These are phyloP conservation scores for Thermomyces lanuginosus DNA, from an alignment of 2,329 filamentous ascomycete genomes.

Conservation along the genomic window DNA sequence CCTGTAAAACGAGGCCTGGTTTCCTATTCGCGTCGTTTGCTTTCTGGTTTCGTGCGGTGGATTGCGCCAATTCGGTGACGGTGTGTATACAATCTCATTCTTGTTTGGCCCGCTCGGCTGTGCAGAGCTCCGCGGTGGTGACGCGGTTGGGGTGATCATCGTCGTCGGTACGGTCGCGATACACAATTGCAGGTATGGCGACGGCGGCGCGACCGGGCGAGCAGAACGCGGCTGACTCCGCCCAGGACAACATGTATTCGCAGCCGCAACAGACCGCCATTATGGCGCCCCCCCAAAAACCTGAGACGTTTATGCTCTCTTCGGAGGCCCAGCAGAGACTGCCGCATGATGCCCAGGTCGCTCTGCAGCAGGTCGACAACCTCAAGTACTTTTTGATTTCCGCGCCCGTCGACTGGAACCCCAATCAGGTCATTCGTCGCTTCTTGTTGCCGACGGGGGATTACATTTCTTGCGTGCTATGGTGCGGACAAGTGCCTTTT, in stretches of 20 bases:
- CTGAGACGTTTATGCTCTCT: constrained; percentile 97
- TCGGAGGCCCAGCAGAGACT: constrained; percentile 92
- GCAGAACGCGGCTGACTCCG: too few relatives aligned
- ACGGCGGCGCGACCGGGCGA: too few relatives aligned
- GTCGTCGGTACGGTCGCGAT: too few relatives aligned
- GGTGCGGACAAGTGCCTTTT: constrained; percentile 32
- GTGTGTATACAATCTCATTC: too few relatives aligned
- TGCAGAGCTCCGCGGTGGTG: too few relatives aligned
- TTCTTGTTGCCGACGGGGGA: constrained; percentile 94
- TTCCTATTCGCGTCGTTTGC: too few relatives aligned
- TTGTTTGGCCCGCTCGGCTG: too few relatives aligned
- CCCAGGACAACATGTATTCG: constrained; percentile 64
- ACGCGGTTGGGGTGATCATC: too few relatives aligned
- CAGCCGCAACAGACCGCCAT: constrained; percentile 61
- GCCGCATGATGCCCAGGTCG: constrained; percentile 90
- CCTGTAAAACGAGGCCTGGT: too few relatives aligned
- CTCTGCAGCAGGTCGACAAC: constrained; percentile 95
- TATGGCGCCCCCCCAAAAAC: constrained; percentile 88
- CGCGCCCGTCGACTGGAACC: constrained; percentile 92
- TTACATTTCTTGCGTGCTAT: constrained; percentile 96
- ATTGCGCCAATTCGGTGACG: too few relatives aligned
- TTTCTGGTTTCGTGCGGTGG: too few relatives aligned
- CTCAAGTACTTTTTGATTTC: constrained; percentile 99
- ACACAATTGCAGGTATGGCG: too few relatives aligned
- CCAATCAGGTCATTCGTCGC: constrained; percentile 88